Evolutionary conservation across 208 protist species (phyloP).

Genomic region (Leishmania tropica): DNA sequence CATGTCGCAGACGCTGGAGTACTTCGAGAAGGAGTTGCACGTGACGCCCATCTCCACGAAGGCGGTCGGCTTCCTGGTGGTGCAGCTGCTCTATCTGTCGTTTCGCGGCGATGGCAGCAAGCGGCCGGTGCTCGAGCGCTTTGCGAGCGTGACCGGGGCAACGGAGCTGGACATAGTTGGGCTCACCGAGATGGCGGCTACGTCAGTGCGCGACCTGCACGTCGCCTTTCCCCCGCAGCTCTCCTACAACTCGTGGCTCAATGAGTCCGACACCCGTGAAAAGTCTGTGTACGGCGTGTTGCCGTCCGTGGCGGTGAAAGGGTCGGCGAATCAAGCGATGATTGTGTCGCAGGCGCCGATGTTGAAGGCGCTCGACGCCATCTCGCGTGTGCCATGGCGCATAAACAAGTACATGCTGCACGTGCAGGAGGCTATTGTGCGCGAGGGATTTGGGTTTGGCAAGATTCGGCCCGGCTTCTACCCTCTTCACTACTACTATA

Average conservation of each 20-base stretch:
- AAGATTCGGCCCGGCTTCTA: conserved; percentile 92
- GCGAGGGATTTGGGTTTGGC: conserved; percentile 91
- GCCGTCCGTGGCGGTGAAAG: conserved; percentile 88
- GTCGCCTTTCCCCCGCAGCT: conserved; percentile 90
- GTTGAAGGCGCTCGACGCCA: conserved; percentile 91
- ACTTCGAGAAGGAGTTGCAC: conserved; percentile 83
- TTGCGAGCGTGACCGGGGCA: conserved; percentile 49
- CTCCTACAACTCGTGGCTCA: conserved; percentile 90
- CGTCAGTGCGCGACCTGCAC: conserved; percentile 73
- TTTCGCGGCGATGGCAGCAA: conserved; percentile 53
- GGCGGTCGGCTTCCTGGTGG: conserved; percentile 78
- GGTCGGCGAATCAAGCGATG: conserved; percentile 89
- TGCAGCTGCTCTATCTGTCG: conserved; percentile 77
- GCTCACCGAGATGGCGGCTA: conserved; percentile 67
- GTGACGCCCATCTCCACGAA: conserved; percentile 68
- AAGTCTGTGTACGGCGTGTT: conserved; percentile 93
- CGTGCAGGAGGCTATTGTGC: conserved; percentile 92
- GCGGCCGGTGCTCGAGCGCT: conserved; percentile 69
- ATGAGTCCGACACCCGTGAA: conserved; percentile 87
- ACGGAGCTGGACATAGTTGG: conserved; percentile 71
- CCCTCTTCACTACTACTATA: conserved; percentile 79
- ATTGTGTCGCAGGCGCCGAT: conserved; percentile 92
- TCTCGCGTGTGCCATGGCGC: conserved; percentile 91
- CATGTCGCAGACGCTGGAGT: conserved; percentile 84
- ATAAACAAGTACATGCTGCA: conserved; percentile 94